Base-by-base conservation (phyloP, 495 filamentous ascomycete genomes). In the Aspergillus haitiensis region DNA sequence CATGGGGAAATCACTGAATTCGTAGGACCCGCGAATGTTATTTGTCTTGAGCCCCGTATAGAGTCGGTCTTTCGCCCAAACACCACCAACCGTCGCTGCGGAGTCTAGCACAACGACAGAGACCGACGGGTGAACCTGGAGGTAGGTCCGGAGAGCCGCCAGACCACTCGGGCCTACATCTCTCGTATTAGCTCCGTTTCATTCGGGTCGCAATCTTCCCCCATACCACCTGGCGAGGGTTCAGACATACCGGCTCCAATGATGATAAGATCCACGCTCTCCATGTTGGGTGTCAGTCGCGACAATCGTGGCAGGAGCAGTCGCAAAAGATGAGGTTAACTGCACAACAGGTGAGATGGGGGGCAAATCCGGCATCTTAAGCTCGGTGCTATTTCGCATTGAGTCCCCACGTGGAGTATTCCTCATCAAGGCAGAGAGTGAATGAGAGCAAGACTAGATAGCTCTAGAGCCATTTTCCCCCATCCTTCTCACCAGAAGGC, bases 1-100 rank as follows among this genome's bases (percentile, higher is more conserved):
- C 87, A 93, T 88, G 33, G 88, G 87, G 60, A 87, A 89, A 64
- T 90, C 88, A 46, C 82, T 84, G 68, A 81, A 89, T 68, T 90
- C 88, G 65, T 86, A 85, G 5, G 81, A 86, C 11, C 87, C 86
- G 15, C 84, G 69, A 67, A 82, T 74, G 60, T 85, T 84, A 67
- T 86, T 86, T 6, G 87, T 82, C 53, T 83, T 85, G 21, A 93
- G 80, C 9, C 86, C 85, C 7, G 83, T 81, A 66, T 90, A 92
- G 32, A 88, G 72, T 0, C 85, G 75, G 35, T 86, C 72, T 35
- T 81, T 72, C 5, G 84, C 78, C 90, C 90, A 93, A 42, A 86
- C 82, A 33, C 90, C 89, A 7, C 90, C 90, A 31, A 92, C 67
- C 0, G 84, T 80, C 11, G 69, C 63, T 5, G 77, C 76, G 2